phyloP scores from a whole-genome alignment of 345 rosid genomes.

The Populus euphratica region DNA sequence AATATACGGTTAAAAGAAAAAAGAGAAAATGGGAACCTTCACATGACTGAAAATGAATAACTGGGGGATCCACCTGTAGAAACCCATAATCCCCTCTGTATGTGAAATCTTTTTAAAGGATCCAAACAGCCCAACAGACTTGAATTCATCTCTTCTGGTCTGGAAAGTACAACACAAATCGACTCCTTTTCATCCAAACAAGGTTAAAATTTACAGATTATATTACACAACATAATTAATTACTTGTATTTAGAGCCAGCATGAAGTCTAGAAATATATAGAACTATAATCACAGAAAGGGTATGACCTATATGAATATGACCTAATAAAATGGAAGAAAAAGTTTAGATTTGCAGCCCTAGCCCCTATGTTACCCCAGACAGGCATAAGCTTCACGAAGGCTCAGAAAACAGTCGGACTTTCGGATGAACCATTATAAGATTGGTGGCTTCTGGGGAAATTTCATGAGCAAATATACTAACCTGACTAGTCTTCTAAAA shows the following conservation, averaged over 20 bases:
- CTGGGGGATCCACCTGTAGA: conserved; percentile 57
- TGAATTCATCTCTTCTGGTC: conserved; percentile 86
- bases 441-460: not conserved
- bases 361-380: not conserved
- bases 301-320: not conserved
- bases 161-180: conserved; percentile 33
- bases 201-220: not conserved
- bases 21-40: not conserved
- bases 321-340: not conserved
- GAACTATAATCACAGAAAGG: not conserved
- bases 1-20: conserved; percentile 5
- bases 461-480: not conserved
- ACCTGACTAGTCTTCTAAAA: not conserved
- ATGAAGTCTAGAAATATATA: not conserved
- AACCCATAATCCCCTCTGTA: conserved; percentile 84
- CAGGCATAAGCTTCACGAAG: not conserved
- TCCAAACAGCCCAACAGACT: conserved; percentile 58
- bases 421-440: not conserved
- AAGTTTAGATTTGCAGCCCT: not conserved
- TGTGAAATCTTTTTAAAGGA: conserved; percentile 66
- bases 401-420: not conserved
- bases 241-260: not conserved
- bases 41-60: conserved; percentile 17
- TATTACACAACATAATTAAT: not conserved
- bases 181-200: conserved; percentile 13